phyloP scores from a whole-genome alignment of 1,284 basidiomycete species.

The Ceratobasidium sp. region DNA sequence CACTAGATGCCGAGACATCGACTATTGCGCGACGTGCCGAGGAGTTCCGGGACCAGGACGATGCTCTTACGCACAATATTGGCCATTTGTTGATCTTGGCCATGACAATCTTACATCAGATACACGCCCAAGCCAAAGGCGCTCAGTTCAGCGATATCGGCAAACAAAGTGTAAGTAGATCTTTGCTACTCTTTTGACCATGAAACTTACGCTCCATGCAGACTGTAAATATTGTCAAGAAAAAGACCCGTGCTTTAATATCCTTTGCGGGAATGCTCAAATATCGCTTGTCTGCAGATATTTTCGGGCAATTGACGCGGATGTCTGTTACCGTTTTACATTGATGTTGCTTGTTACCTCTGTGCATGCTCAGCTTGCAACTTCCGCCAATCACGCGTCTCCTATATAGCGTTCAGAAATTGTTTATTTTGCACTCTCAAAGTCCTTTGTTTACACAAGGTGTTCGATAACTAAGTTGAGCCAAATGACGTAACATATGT shows the following conservation, averaged over 20 bases:
- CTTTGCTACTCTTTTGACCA: conserved; percentile 36
- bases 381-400: too few relatives aligned
- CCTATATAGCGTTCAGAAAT: too few relatives aligned
- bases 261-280: conserved; percentile 89
- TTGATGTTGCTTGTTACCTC: conserved; percentile 45
- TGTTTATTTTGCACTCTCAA: not conserved
- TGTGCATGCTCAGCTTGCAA: not conserved
- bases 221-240: conserved; percentile 70
- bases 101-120: conserved; percentile 91
- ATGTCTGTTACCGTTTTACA: conserved; percentile 45
- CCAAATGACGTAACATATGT: conserved; percentile 6
- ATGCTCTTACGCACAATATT: conserved; percentile 86
- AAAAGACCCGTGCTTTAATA: conserved; percentile 82
- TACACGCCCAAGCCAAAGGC: conserved; percentile 81
- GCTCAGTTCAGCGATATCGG: conserved; percentile 76
- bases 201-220: conserved; percentile 51
- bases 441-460: not conserved
- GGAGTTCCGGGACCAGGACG: conserved; percentile 90
- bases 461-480: not conserved
- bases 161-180: conserved; percentile 71
- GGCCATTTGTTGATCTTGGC: conserved; percentile 89
- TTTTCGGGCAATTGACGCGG: conserved; percentile 81
- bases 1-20: conserved; percentile 85
- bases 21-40: conserved; percentile 89
- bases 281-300: conserved; percentile 89